Percentiles rank a stretch among this genome's conserved stretches.
Conservation (phyloP, 192 early-diverging fungal genomes). For the Irineochytrium annulatum region DNA sequence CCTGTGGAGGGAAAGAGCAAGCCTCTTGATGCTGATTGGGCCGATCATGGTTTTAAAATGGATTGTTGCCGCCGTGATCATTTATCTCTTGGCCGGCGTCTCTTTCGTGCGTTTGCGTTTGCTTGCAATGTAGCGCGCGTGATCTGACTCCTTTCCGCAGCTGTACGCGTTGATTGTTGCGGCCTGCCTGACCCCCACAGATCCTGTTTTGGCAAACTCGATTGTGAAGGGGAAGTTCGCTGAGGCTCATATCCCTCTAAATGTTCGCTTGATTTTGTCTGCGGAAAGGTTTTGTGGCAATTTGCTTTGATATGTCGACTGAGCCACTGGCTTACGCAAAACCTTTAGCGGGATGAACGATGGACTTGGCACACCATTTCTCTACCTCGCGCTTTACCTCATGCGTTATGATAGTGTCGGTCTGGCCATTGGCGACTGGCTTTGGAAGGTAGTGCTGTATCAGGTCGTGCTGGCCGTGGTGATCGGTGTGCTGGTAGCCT, state of each 20-base stretch:
- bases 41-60: slow-evolving; percentile 84
- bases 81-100: slow-evolving; percentile 43
- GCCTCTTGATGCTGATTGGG: slow-evolving; percentile 65
- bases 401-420: slow-evolving; percentile 45
- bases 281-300: slow-evolving; percentile 74
- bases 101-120: neutral
- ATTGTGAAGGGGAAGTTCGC: slow-evolving; percentile 93
- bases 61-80: slow-evolving; percentile 60
- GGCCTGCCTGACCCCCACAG: slow-evolving; percentile 85
- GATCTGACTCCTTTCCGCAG: slow-evolving; percentile 23
- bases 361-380: slow-evolving; percentile 81
- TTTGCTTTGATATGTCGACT: slow-evolving; percentile 60
- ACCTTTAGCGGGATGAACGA: slow-evolving; percentile 87
- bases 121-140: slow-evolving; percentile 2
- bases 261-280: slow-evolving; percentile 31
- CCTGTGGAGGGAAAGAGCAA: slow-evolving; percentile 58
- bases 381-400: slow-evolving; percentile 72
- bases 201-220: slow-evolving; percentile 91
- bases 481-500: slow-evolving; percentile 72
- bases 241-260: slow-evolving; percentile 77
- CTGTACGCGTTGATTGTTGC: slow-evolving; percentile 72
- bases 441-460: slow-evolving; percentile 71
- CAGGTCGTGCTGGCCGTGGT: slow-evolving; percentile 67
- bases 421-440: slow-evolving; percentile 72
- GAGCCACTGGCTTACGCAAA: slow-evolving; percentile 16